Evolutionary conservation across 2,329 filamentous ascomycete species (phyloP).

Genomic region (Metarhizium robertsii): DNA sequence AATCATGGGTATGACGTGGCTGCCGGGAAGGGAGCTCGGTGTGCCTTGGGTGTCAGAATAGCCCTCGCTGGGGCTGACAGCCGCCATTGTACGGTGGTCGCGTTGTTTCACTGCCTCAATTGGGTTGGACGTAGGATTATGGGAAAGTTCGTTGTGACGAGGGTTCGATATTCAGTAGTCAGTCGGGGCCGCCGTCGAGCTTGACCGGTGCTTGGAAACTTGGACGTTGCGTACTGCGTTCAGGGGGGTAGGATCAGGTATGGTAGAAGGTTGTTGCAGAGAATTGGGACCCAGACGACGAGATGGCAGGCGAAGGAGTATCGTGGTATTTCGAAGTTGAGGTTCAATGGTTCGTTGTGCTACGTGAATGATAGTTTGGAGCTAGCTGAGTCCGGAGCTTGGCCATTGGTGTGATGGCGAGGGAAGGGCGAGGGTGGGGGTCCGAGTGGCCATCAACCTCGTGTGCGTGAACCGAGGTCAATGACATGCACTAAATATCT

Average conservation of each 20-base stretch:
- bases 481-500: no score
- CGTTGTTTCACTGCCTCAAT: not conserved
- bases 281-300: not conserved
- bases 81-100: constrained; percentile 13
- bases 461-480: no score
- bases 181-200: no score
- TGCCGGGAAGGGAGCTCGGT: constrained; percentile 11
- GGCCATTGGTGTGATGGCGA: not conserved
- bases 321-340: not conserved
- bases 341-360: not conserved
- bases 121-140: not conserved
- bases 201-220: no score
- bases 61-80: constrained; percentile 17
- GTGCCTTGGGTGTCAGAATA: constrained; percentile 2
- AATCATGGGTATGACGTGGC: constrained; percentile 5
- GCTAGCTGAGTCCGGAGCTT: not conserved
- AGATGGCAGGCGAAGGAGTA: not conserved
- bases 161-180: no score
- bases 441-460: no score
- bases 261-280: no score
- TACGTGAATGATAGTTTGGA: not conserved
- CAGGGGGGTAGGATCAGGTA: no score
- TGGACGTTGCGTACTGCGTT: no score
- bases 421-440: no score
- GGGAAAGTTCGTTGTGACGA: no score